Base-by-base conservation (phyloP, 345 rosid genomes). In the Passiflora organensis region DNA sequence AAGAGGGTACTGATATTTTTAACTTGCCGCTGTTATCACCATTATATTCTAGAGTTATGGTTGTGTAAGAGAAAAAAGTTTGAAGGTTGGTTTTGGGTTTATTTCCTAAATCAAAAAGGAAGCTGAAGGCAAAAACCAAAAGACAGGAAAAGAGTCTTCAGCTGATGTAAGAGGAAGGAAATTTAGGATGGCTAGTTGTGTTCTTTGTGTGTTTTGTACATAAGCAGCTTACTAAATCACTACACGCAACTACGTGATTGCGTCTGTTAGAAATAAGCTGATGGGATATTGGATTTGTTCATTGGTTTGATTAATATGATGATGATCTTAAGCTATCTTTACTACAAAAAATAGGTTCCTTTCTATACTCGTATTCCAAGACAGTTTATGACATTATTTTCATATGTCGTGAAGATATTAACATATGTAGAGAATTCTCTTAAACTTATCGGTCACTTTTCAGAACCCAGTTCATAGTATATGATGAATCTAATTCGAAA, bases 11-110 rank as follows among this genome's bases (percentile, higher is more conserved):
- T 48, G 81, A 87, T 4, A 78, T 85, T 32, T 88, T 88, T 60
- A 84, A 75, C 25, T 69, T 91, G 44, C 95, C 98, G 3, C 93
- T 84, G 66, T 64, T 91, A 43, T 87, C 97, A 58, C 95, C 97
- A 60, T 72, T 80, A 62, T 68, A 55, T 51, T 67, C 80, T 1
- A 60, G 58, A 51, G 74, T 85, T 1, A 60, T 66, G 73, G 77
- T 68, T 25, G 70, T 46, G 17, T 88, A 65, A 28, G 3, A 2
- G 67, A 14, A 6, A 36, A 36, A 21, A 32, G 13, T 28, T 45
- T 8, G 60, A 34, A 12, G 6, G 46, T 32, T 10, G 32, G 58
- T 21, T n/a, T 22, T 6, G 38, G 18, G 0, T 17, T 1, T 19
- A n/a, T 25, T 43, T 28, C 9, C 13, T 6, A 37, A 44, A 24